Evolutionary conservation across 2,329 filamentous ascomycete genomes (phyloP).

Genomic region (Penicillium sp.): DNA sequence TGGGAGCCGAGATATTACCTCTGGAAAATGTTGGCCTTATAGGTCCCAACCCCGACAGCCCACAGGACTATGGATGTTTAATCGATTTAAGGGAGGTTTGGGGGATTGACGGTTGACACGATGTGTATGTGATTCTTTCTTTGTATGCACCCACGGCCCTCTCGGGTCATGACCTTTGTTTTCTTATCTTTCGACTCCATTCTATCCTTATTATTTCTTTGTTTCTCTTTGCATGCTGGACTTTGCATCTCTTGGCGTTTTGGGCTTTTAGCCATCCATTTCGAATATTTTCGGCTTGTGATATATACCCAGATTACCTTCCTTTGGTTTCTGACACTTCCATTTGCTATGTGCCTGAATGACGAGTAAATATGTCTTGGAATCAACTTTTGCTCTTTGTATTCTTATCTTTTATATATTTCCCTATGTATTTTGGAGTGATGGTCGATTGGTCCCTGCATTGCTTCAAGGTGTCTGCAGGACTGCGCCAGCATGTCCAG

Average conservation of each 20-base stretch:
- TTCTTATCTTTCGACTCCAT: background rate
- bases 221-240: slow-evolving; percentile 2
- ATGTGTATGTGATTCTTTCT: slow-evolving; percentile 3
- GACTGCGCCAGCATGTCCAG: background rate
- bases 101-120: slow-evolving; percentile 1
- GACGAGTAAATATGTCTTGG: background rate
- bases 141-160: background rate
- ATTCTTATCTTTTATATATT: background rate
- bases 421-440: background rate
- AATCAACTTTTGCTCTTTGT: background rate
- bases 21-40: background rate
- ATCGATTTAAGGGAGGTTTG: background rate
- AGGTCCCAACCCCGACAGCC: background rate
- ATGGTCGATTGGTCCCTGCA: background rate
- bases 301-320: slow-evolving; percentile 9
- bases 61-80: background rate
- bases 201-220: background rate
- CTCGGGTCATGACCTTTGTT: background rate
- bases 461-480: background rate
- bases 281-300: slow-evolving; percentile 1
- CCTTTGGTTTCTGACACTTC: background rate
- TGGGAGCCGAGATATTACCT: background rate
- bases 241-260: slow-evolving; percentile 9
- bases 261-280: background rate
- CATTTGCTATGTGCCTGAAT: background rate